Evolutionary conservation across 2,329 filamentous ascomycete species (phyloP), one percentile per base, ranked within the genome.

Genomic region (Trichophyton simii): DNA sequence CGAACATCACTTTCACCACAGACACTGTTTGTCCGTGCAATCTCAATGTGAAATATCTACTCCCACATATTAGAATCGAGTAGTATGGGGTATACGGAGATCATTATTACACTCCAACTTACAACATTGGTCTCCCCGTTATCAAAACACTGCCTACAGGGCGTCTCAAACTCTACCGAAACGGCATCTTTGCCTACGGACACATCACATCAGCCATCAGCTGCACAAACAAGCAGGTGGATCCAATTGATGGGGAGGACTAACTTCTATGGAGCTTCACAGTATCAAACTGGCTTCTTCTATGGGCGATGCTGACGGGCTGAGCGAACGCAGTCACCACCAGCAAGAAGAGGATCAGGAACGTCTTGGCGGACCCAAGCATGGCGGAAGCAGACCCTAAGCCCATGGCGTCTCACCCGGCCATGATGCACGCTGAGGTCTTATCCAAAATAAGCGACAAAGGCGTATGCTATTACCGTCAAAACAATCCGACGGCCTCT

Each of bases 21-120:
- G 44, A 67, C 66, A 34, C 65, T 65, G n/a, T 64, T 65, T 28
- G 67, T 67, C 25, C 62, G 63, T 41, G 66, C 63, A 28, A 70
- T 65, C 25, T 66, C 63, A 20, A 72, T 60, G 5, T 70, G 64
- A 58, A 72, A 67, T 60, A 68, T 64, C 71, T 72, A 59, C 59
- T 57, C 31, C 20, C n/a, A 15, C 25, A 1, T 15, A 36, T 52
- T 25, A 25, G 46, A 38, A 11, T 20, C 22, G 4, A 59, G n/a
- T 7, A 18, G 15, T 11, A 50, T 46, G 3, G 34, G n/a, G n/a
- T 31, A 28, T 58, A n/a, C 28, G 28, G 15, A 42, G 8, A 22
- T 41, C 13, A 6, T 3, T 13, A 22, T 46, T 44, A 4, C 18
- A 13, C n/a, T 48, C 25, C 41, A 9, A 59, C 65, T 59, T 64